Evolutionary conservation across 176 grass and related monocot species (phyloP), one percentile per base, ranked within the genome.

Genomic region (Miscanthus lutarioriparius): DNA sequence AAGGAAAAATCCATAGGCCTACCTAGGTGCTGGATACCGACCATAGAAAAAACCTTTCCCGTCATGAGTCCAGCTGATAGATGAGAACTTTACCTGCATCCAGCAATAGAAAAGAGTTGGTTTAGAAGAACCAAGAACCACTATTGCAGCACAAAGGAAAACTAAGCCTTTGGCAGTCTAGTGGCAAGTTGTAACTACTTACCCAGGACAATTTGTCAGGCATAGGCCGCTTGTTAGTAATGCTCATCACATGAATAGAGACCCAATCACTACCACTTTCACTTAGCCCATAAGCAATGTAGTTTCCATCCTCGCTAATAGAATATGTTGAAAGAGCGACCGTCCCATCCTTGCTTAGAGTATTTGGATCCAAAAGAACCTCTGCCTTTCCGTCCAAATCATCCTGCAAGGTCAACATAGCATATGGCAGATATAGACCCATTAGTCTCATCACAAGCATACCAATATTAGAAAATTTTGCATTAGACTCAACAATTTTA

Each of bases 261-360:
- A 98, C 81, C 96, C 96, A 98, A 75, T 98, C 96, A 8, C 96
- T 98, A 33, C 96, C 91, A 62, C 91, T 98, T 77, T 91, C 87
- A 63, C 92, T 98, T 43, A 95, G 89, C 40, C 92, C 96, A 10
- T 95, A 95, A n/a, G 92, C 96, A 36, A 98, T 86, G 86, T 90
- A 93, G 41, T 95, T 89, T 47, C 93, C 96, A 85, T 98, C 96
- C 87, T 95, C n/a, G 20, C 92, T 93, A 59, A 98, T 58, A 61
- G 89, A 88, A 85, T 79, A 79, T 36, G 76, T 88, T 6, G 84
- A 88, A 68, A 98, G 92, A 90, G 92, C 80, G 69, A 98, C 83
- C 1, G 89, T 98, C 8, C 96, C 96, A 85, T 98, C 96, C 45
- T 90, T 80, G 47, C 96, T 98, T 75, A 98, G 80, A 79, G 79